Base-by-base conservation (phyloP, 1,139 yeast species). In the Yarrowia galli region DNA sequence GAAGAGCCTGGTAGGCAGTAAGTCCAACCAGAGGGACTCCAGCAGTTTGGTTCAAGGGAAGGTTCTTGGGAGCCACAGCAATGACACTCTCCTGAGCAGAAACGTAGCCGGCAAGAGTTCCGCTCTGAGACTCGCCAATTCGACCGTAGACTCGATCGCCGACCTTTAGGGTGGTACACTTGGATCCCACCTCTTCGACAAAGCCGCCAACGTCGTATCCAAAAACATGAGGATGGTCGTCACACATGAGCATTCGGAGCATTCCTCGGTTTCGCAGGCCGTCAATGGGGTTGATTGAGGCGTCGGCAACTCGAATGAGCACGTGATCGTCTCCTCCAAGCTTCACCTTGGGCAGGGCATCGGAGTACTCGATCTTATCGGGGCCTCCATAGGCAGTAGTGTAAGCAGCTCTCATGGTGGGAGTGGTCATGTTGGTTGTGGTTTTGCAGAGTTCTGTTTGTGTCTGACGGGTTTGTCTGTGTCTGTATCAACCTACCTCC, bases 371-470 rank as follows among this genome's bases (percentile, higher is more conserved):
- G 10, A 48, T 23, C 18, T 61, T 61, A 10, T 61, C 66, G 18
- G 66, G 66, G 12, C 66, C 66, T 10, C 66, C 66, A 25, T 61
- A 61, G 18, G 38, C 35, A 10, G 54, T 48, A 4, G 56, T 61
- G 66, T 36, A 61, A 20, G 66, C 66, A 2, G 66, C 66, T 46
- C 38, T 20, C 66, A 61, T 61, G 2, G 60, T n/a, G n/a, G n/a
- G n/a, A n/a, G n/a, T 53, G 22, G 61, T 10, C 46, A 54, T 54
- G 25, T 36, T 43, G 48, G 20, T 12, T 15, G 15, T 18, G 22
- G 7, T 13, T n/a, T n/a, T n/a, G n/a, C n/a, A n/a, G n/a, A n/a
- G n/a, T n/a, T n/a, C n/a, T n/a, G n/a, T n/a, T n/a, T n/a, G n/a
- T n/a, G n/a, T n/a, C n/a, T n/a, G n/a, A n/a, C n/a, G n/a, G 32